Evolutionary conservation across 2,329 filamentous ascomycete species (phyloP).

Genomic region (Pseudogymnoascus sp.): DNA sequence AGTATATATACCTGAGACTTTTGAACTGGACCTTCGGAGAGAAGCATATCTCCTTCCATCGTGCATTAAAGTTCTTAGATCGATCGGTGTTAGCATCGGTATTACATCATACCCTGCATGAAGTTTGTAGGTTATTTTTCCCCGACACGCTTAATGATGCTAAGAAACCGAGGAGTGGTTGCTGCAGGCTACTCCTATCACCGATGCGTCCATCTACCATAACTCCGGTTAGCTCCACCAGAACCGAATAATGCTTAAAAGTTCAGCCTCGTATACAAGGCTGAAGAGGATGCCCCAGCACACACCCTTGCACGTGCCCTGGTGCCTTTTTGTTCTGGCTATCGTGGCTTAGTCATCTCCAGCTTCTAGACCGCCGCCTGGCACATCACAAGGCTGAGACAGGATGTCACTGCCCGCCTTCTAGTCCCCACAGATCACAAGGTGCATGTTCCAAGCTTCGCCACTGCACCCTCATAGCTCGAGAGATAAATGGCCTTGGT

Average conservation of each 20-base stretch:
- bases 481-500: neutral
- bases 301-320: neutral
- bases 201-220: neutral
- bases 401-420: constrained; percentile 6
- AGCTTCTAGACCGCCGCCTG: neutral
- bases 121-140: neutral
- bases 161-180: neutral
- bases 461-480: neutral
- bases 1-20: neutral
- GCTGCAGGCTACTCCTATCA: neutral
- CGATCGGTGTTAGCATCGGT: neutral
- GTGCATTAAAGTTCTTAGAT: neutral
- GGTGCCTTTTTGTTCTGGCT: neutral
- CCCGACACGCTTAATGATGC: neutral
- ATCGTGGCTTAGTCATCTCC: neutral
- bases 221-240: neutral
- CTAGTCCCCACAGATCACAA: neutral
- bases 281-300: neutral
- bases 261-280: neutral
- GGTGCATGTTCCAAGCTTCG: neutral
- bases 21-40: neutral
- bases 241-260: neutral
- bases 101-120: neutral
- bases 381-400: constrained; percentile 5
- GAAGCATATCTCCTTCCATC: constrained; percentile 2